phyloP scores from a whole-genome alignment of 176 grass and related monocot species.

The Phragmites australis region DNA sequence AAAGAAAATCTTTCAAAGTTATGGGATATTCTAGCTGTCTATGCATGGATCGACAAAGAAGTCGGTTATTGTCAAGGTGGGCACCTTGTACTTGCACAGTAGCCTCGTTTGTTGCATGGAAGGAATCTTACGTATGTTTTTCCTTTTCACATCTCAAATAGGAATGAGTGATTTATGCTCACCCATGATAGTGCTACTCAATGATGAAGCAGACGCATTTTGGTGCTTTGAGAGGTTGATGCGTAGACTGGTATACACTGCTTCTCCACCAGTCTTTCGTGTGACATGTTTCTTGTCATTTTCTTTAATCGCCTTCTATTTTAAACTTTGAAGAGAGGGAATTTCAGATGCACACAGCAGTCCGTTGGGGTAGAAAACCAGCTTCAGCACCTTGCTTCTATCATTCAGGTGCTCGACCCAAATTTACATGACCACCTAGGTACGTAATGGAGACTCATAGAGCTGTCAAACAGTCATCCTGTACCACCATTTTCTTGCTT shows the following conservation, averaged over 20 bases:
- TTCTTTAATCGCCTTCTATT: conserved; percentile 40
- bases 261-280: neutral
- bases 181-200: conserved; percentile 88
- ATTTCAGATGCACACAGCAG: conserved; percentile 97
- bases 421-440: conserved; percentile 95
- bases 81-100: neutral
- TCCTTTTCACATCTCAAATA: conserved; percentile 45
- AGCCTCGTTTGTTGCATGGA: conserved; percentile 21
- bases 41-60: conserved; percentile 98
- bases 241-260: conserved; percentile 79
- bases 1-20: conserved; percentile 97
- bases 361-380: conserved; percentile 92
- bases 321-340: conserved; percentile 83
- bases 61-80: conserved; percentile 96
- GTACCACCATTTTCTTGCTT: conserved; percentile 26
- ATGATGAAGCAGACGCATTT: conserved; percentile 95
- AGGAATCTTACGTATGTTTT: conserved; percentile 20
- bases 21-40: conserved; percentile 97
- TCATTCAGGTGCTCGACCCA: conserved; percentile 95
- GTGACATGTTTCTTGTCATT: conserved; percentile 24
- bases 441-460: conserved; percentile 39
- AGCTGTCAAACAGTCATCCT: conserved; percentile 7
- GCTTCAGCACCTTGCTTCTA: conserved; percentile 88
- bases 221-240: conserved; percentile 99
- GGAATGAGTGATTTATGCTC: conserved; percentile 99